Base-by-base conservation (phyloP, 2,329 filamentous ascomycete genomes). In the Triangularia setosa region DNA sequence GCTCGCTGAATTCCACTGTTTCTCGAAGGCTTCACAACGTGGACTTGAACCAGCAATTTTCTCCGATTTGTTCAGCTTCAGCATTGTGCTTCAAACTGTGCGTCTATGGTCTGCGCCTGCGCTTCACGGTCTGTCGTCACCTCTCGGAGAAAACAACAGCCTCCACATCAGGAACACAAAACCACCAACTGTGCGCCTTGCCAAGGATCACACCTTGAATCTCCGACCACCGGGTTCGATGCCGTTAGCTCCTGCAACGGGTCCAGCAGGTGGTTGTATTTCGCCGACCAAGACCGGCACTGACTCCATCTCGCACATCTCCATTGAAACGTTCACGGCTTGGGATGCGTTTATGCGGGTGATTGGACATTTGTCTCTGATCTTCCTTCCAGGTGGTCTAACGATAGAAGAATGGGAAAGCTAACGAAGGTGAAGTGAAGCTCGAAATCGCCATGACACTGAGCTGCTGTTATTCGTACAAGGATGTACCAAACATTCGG, bases 1-100 rank as follows among this genome's bases (percentile, higher is more conserved):
- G 52, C 21, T 54, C 11, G 21, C 21, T 30, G 53, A 28, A 59
- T 52, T 58, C 54, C 53, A 56, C 30, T 48, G 33, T 56, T 64
- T 64, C 60, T 58, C 27, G 54, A 61, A 64, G 24, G 60, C 53
- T 67, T 64, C 57, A 40, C 40, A n/a, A 9, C 23, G 27, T 35
- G 28, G 12, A 56, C 62, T 64, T 63, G 61, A 25, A 12, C n/a
- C 30, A 61, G 30, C 33, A 61, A 62, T 64, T 65, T 66, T 69
- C 68, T 67, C 68, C 68, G 68, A 68, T 69, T 68, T 65, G 66
- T 40, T 60, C 40, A 59, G 12, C 7, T 58, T 28, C 24, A 16
- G 21, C n/a, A 11, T 2, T 21, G 27, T 48, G 33, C 59, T 48
- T 27, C n/a, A 11, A 53, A 25, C 55, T 18, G 12, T 30, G 12